Base-by-base conservation (phyloP, 257 asterid species). In the Echites panduratus region DNA sequence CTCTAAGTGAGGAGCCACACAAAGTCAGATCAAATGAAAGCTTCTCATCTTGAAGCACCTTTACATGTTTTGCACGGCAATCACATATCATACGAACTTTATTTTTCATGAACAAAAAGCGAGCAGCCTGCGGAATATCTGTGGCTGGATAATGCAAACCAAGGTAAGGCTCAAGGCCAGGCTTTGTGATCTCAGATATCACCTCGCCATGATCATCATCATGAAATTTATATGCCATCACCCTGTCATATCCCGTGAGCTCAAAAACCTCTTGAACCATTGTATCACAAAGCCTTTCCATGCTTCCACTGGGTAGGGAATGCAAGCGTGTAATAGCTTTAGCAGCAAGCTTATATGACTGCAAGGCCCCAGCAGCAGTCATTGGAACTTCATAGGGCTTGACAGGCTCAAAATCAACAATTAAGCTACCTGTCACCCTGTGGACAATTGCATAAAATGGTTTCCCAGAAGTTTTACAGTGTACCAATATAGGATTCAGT, bases 191-290 rank as follows among this genome's bases (percentile, higher is more conserved):
- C 88, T 94, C 99, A 0, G 95, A 70, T 27, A 91, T 73, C 57
- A 94, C 99, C 89, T 94, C 99, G 1, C 99, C 99, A 26, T 94
- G 99, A 82, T 94, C 99, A 70, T 94, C 99, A 19, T 94, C 97
- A 20, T 94, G 99, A 78, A 94, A 91, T 77, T 87, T 91, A 81
- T 91, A 94, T 8, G 83, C 65, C 97, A 91, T 91, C 84, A 89
- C 99, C 83, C 99, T 77, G 77, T 94, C 99, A 80, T 94, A 94
- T 20, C 97, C 96, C 0, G 99, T 94, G 71, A 94, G 96, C 75
- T 94, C 99, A 64, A 89, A 94, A 66, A 94, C 97, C 81, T 94
- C 97, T 76, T 91, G 96, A 47, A 81, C 89, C 97, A 94, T 91
- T 3, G 96, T 81, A 62, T 91, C 96, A 79, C 99, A 94, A 14